Evolutionary conservation across 2,329 filamentous ascomycete genomes (phyloP).

Genomic region (Colletotrichum tanaceti): DNA sequence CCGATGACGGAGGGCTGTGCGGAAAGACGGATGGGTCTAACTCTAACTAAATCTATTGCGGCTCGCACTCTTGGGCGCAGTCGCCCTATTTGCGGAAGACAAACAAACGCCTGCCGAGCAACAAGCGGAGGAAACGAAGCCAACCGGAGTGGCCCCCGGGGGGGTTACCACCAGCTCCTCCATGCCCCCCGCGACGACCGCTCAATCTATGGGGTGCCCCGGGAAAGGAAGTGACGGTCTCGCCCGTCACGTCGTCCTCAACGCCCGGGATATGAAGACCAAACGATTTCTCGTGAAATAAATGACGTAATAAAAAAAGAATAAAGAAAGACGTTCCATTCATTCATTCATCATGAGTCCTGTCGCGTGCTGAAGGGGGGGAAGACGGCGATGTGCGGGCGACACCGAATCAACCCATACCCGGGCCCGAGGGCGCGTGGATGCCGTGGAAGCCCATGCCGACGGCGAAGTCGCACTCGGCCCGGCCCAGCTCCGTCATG

Average conservation of each 20-base stretch:
- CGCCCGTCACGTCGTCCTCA: background rate
- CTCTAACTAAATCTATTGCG: too few relatives aligned
- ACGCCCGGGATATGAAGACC: background rate
- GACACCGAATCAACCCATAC: background rate
- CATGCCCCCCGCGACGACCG: background rate
- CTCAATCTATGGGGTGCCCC: background rate
- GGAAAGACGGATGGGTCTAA: background rate
- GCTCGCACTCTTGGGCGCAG: background rate
- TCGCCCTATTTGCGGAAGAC: background rate
- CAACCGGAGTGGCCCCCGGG: too few relatives aligned
- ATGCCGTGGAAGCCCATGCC: constrained; percentile 74
- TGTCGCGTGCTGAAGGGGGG: background rate
- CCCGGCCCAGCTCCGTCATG: constrained; percentile 72
- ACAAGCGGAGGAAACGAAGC: background rate
- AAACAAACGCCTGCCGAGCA: too few relatives aligned
- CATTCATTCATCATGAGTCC: too few relatives aligned
- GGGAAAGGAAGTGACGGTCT: too few relatives aligned
- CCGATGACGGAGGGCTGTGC: background rate
- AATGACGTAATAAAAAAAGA: too few relatives aligned
- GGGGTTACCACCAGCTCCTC: too few relatives aligned
- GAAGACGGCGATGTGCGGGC: too few relatives aligned
- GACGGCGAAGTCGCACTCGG: constrained; percentile 70
- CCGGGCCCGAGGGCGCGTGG: constrained; percentile 50
- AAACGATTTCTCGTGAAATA: too few relatives aligned
- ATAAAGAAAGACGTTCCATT: too few relatives aligned